Percentiles rank a stretch among this genome's conserved stretches.
These are phyloP conservation scores for Phyllosticta citriasiana DNA, from an alignment of 2,329 filamentous ascomycete genomes.

Conservation along the genomic window DNA sequence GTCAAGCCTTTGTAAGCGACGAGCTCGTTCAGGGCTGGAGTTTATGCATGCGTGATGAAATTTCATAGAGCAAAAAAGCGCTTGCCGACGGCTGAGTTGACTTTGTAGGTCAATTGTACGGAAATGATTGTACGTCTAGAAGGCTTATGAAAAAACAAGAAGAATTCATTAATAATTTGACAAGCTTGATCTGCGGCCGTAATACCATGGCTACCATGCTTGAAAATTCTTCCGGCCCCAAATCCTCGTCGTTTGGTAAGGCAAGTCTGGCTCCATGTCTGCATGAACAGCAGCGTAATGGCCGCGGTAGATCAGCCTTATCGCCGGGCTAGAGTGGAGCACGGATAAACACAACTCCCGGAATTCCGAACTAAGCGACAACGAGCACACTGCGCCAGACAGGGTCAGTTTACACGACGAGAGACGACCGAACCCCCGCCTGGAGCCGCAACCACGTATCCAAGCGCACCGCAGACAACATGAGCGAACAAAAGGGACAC, in stretches of 20 bases:
- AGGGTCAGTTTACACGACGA: neutral
- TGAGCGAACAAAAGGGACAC: neutral
- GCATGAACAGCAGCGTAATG: too few species aligned
- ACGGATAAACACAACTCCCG: too few species aligned
- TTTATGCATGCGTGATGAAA: neutral
- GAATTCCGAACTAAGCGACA: too few species aligned
- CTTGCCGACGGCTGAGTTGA: neutral
- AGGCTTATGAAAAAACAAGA: neutral
- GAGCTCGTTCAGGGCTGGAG: neutral
- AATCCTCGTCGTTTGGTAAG: too few species aligned
- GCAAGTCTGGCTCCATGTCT: too few species aligned
- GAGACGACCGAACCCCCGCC: neutral
- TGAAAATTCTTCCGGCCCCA: too few species aligned
- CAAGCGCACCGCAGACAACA: neutral
- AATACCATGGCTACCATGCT: too few species aligned
- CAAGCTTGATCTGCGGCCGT: neutral
- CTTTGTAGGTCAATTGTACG: neutral
- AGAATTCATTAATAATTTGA: neutral
- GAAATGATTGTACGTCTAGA: neutral
- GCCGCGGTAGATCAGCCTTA: too few species aligned
- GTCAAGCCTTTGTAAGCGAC: slow-evolving; percentile 3
- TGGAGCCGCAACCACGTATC: neutral
- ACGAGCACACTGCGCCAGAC: too few species aligned
- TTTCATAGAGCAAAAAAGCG: neutral
- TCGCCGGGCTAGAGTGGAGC: too few species aligned